A percentile compares a stretch with the other conserved stretches of the same genome.
These are phyloP conservation scores for Tubosaeta brunneosetosa DNA, from an alignment of 768 basidiomycete genomes.

Conservation along the genomic window DNA sequence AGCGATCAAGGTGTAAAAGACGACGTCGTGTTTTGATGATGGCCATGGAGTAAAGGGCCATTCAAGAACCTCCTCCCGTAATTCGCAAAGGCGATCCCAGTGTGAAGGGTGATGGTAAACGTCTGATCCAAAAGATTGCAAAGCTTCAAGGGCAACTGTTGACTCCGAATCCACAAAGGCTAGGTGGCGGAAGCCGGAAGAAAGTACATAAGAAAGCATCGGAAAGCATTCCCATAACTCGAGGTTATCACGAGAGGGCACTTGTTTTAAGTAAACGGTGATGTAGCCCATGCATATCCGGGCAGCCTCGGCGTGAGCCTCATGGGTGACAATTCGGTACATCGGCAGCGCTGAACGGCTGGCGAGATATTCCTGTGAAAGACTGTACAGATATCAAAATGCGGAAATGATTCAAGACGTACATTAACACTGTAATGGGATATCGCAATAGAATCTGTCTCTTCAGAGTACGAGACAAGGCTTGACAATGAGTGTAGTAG, in stretches of 20 bases:
- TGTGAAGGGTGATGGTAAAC: neutral
- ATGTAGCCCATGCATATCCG: neutral
- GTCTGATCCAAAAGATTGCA: neutral
- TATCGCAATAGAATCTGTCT: neutral
- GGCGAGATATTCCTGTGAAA: constrained; percentile 1
- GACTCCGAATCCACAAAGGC: neutral
- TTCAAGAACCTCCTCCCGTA: neutral
- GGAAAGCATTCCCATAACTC: neutral
- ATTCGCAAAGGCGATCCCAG: neutral
- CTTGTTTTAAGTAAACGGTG: neutral
- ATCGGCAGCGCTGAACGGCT: neutral
- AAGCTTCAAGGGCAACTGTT: neutral
- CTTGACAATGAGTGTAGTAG: neutral
- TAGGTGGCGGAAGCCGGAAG: neutral
- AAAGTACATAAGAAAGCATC: neutral
- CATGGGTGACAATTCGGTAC: neutral
- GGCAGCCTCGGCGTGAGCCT: neutral
- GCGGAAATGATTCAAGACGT: too few relatives aligned
- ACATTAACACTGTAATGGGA: neutral
- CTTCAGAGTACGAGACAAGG: neutral
- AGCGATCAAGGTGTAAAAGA: neutral
- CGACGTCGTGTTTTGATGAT: neutral
- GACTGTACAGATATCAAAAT: too few relatives aligned
- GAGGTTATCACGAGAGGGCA: too few relatives aligned
- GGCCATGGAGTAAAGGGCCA: constrained; percentile 4